Conservation (phyloP, 345 rosid genomes). For the Anastatica hierochuntica region DNA sequence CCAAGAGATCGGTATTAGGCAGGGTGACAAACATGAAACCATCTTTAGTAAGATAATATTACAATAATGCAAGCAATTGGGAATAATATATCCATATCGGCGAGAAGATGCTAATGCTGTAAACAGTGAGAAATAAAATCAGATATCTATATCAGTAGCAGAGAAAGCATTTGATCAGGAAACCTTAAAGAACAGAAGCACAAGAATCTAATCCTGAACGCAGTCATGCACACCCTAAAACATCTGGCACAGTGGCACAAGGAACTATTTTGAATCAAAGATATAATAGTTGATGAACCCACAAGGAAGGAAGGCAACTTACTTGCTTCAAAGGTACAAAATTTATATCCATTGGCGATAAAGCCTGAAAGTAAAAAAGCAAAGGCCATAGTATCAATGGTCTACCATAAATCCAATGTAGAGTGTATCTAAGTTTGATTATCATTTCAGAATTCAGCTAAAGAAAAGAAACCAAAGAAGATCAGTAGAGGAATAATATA, state of each 20-base stretch:
- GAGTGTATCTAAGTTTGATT: background rate
- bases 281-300: background rate
- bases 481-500: background rate
- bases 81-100: no score
- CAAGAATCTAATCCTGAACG: no score
- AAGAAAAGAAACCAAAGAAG: background rate
- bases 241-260: background rate
- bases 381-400: background rate
- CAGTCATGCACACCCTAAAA: background rate
- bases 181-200: no score
- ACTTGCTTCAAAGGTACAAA: slow-evolving; percentile 21
- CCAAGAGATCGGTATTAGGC: slow-evolving; percentile 12
- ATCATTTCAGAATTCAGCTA: background rate
- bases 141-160: background rate
- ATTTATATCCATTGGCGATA: slow-evolving; percentile 5
- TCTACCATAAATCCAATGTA: background rate
- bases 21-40: background rate
- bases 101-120: no score
- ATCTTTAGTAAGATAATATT: background rate
- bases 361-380: slow-evolving; percentile 8
- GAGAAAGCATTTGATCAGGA: no score
- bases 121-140: background rate
- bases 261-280: background rate
- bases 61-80: no score
- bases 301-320: background rate